phyloP scores from a whole-genome alignment of 371 early-diverging fungal species.

The Agmasoma carcini region DNA sequence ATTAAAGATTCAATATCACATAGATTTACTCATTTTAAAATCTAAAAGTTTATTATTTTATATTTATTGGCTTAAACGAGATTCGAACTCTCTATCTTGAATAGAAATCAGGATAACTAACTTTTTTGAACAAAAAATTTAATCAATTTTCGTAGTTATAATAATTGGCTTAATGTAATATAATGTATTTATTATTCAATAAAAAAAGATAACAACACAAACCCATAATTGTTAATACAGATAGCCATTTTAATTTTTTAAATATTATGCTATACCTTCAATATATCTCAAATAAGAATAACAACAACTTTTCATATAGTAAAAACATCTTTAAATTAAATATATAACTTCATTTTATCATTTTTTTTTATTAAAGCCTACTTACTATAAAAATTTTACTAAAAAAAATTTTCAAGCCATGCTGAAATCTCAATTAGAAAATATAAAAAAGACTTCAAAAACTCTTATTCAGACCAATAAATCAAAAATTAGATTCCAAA shows the following conservation, averaged over 20 bases:
- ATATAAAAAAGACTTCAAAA: slow-evolving; percentile 6
- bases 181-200: slow-evolving; percentile 2
- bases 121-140: no score
- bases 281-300: slow-evolving; percentile 1
- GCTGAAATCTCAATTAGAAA: slow-evolving; percentile 31
- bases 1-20: no score
- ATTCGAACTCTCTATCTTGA: no score
- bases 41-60: no score
- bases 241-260: not conserved
- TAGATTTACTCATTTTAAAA: no score
- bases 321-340: not conserved
- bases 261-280: not conserved
- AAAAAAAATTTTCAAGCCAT: slow-evolving; percentile 5
- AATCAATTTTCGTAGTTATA: slow-evolving; percentile 9
- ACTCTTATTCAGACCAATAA: slow-evolving; percentile 1
- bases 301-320: no score
- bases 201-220: not conserved
- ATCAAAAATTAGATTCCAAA: slow-evolving; percentile 7
- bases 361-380: not conserved
- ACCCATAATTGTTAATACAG: not conserved
- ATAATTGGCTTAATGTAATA: not conserved
- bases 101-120: no score
- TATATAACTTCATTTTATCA: not conserved
- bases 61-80: no score
- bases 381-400: slow-evolving; percentile 1